phyloP scores from a whole-genome alignment of 805 yeast genomes.

The Citeromyces matritensis region DNA sequence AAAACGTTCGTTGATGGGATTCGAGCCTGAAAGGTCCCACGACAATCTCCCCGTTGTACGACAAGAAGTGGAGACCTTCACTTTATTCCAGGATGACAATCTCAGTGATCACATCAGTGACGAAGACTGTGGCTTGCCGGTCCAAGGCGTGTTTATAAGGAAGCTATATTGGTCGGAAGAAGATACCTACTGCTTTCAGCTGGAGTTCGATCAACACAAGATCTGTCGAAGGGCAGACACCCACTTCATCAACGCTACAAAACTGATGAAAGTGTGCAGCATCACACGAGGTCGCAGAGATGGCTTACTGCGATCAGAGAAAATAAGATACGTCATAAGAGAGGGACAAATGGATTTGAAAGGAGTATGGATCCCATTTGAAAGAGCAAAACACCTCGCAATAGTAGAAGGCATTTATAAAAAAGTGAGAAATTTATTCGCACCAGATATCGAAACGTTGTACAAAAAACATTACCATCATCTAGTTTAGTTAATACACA shows the following conservation, averaged over 20 bases:
- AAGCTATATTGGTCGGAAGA: slow-evolving; percentile 60
- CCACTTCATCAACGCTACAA: slow-evolving; percentile 77
- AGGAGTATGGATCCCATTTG: slow-evolving; percentile 86
- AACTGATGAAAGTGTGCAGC: slow-evolving; percentile 67
- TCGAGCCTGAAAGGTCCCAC: no score
- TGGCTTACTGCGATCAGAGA: slow-evolving; percentile 67
- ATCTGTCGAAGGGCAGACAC: slow-evolving; percentile 78
- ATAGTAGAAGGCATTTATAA: slow-evolving; percentile 64
- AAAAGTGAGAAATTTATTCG: slow-evolving; percentile 51
- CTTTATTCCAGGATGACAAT: no score
- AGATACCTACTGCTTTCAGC: slow-evolving; percentile 71
- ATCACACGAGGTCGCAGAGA: slow-evolving; percentile 82
- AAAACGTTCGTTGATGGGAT: no score
- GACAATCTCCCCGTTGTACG: no score
- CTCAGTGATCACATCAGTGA: no score
- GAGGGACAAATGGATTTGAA: slow-evolving; percentile 79
- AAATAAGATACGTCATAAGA: slow-evolving; percentile 65
- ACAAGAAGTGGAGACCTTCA: no score
- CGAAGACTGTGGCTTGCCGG: no score
- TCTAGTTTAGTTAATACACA: background rate
- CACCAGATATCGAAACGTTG: slow-evolving; percentile 12
- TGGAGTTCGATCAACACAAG: slow-evolving; percentile 65
- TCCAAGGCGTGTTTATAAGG: no score
- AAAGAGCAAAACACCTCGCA: slow-evolving; percentile 70
- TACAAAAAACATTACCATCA: background rate